Evolutionary conservation across 2,329 filamentous ascomycete species (phyloP).

Genomic region (Chaetomiaceae sp.): DNA sequence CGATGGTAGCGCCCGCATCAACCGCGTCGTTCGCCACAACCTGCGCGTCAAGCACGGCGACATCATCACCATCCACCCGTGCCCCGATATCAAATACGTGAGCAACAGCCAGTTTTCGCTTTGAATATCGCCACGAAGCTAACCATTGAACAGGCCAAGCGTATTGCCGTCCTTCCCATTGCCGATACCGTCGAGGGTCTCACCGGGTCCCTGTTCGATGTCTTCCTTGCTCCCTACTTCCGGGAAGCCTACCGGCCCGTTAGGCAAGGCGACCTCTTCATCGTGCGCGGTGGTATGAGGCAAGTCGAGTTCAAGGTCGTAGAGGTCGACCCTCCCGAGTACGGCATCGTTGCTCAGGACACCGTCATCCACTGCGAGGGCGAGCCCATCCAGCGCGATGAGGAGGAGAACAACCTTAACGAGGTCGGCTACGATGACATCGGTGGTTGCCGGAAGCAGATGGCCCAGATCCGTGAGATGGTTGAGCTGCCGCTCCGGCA

Average conservation of each 20-base stretch:
- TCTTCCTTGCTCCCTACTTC: conserved; percentile 99
- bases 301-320: conserved; percentile 99
- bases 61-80: conserved; percentile 93
- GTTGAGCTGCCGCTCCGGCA: conserved; percentile 95
- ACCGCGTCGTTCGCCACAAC: conserved; percentile 97
- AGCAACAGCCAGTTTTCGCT: conserved; percentile 40
- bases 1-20: conserved; percentile 94
- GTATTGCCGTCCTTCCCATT: conserved; percentile 95
- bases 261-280: conserved; percentile 96
- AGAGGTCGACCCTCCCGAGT: conserved; percentile 96
- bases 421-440: conserved; percentile 99
- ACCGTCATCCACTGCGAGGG: conserved; percentile 99
- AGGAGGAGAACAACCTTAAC: conserved; percentile 98
- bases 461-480: conserved; percentile 98
- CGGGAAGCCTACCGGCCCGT: conserved; percentile 97
- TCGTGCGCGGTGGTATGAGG: conserved; percentile 94
- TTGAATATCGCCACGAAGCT: neutral
- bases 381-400: conserved; percentile 91
- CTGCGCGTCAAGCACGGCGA: conserved; percentile 97
- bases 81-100: conserved; percentile 99
- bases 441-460: conserved; percentile 98
- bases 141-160: conserved; percentile 69
- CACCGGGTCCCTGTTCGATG: conserved; percentile 95
- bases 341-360: conserved; percentile 97
- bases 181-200: conserved; percentile 97